These are phyloP conservation scores for Scenedesmus sp. DNA, from an alignment of 163 green algal genomes.

Conservation along the genomic window DNA sequence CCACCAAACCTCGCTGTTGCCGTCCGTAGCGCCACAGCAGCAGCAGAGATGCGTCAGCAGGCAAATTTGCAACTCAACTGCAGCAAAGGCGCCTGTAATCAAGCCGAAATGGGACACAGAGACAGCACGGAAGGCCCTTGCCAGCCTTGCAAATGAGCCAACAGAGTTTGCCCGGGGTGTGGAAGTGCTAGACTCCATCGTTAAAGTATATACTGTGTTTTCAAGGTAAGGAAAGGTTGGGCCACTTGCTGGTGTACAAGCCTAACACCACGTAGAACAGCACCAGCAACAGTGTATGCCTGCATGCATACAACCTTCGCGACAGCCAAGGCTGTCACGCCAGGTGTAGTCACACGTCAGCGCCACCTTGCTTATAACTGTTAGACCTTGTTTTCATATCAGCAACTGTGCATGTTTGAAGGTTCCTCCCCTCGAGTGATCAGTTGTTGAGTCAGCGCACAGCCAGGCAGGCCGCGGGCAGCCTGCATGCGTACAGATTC, in stretches of 20 bases:
- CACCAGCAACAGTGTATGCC: not conserved
- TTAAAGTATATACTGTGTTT: conserved; percentile 79
- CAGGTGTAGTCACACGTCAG: too few relatives aligned
- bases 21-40: not conserved
- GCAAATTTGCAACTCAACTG: not conserved
- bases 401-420: too few relatives aligned
- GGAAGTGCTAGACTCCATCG: conserved; percentile 73
- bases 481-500: not conserved
- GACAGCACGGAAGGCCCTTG: conserved; percentile 33
- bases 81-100: conserved; percentile 18
- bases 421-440: too few relatives aligned
- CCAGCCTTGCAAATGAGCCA: conserved; percentile 36
- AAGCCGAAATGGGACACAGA: conserved; percentile 52
- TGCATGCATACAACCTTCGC: not conserved
- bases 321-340: not conserved
- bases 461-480: too few relatives aligned
- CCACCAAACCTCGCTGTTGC: not conserved
- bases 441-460: too few relatives aligned
- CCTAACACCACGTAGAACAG: not conserved
- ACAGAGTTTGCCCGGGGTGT: conserved; percentile 36
- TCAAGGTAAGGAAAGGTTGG: conserved; percentile 15
- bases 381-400: too few relatives aligned
- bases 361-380: not conserved
- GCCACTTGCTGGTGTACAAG: not conserved
- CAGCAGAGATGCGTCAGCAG: not conserved